phyloP scores from a whole-genome alignment of 2,329 filamentous ascomycete species.

The Apiospora saccharicola region DNA sequence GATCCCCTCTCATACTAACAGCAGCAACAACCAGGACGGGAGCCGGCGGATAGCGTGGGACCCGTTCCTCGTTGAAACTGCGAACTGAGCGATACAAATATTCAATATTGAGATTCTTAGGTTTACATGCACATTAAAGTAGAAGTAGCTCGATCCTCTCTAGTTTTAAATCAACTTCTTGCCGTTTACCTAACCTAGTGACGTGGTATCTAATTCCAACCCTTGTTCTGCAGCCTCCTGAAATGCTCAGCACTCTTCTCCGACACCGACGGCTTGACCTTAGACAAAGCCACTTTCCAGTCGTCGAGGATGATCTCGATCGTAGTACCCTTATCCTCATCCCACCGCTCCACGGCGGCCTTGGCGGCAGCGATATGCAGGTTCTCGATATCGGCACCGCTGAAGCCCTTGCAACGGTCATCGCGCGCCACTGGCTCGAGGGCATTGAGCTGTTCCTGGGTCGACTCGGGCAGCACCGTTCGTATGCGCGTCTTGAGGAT shows the following conservation, averaged over 20 bases:
- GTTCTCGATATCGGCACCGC: conserved; percentile 69
- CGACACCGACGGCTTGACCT: conserved; percentile 58
- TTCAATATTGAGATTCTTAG: too few species aligned
- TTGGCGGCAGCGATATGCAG: conserved; percentile 47
- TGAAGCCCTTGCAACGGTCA: conserved; percentile 76
- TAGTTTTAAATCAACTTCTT: not conserved
- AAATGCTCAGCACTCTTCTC: conserved; percentile 37
- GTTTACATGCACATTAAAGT: not conserved
- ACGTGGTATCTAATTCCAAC: conserved; percentile 4
- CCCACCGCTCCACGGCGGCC: conserved; percentile 37
- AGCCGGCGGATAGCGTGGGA: too few species aligned
- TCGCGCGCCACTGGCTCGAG: conserved; percentile 73
- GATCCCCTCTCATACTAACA: too few species aligned
- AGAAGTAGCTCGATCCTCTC: not conserved
- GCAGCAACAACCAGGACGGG: too few species aligned
- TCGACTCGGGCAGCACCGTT: conserved; percentile 37
- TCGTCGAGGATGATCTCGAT: conserved; percentile 49
- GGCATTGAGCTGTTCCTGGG: conserved; percentile 42
- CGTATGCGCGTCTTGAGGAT: conserved; percentile 74
- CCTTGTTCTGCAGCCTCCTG: not conserved
- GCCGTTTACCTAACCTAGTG: not conserved
- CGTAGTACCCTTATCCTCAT: conserved; percentile 11
- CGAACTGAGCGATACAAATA: too few species aligned
- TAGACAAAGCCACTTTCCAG: conserved; percentile 60
- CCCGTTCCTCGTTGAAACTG: too few species aligned